Conservation (phyloP, 2,329 filamentous ascomycete species). For the Ceratocystis cacaofunesta region DNA sequence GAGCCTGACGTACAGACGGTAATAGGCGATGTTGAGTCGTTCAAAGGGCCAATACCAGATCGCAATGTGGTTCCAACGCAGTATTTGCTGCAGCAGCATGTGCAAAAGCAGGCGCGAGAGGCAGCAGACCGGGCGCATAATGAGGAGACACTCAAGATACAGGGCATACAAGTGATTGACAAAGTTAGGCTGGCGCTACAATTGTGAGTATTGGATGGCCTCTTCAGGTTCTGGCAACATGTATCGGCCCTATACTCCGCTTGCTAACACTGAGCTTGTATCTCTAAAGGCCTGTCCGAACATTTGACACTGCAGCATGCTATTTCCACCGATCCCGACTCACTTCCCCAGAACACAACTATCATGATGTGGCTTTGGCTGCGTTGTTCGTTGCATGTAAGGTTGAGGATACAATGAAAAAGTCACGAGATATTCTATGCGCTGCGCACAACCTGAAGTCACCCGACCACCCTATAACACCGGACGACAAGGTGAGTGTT, state of each 20-base stretch:
- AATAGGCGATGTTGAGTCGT: conserved; percentile 11
- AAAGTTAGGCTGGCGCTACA: conserved; percentile 64
- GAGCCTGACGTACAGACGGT: conserved; percentile 14
- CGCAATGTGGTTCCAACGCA: conserved; percentile 41
- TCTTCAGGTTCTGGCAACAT: not conserved
- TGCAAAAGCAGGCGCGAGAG: conserved; percentile 57
- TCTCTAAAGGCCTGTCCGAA: conserved; percentile 53
- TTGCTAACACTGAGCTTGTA: conserved; percentile 15
- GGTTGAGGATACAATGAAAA: conserved; percentile 95
- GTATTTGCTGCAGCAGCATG: conserved; percentile 68
- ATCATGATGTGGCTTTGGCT: conserved; percentile 72
- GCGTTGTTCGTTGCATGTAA: conserved; percentile 90
- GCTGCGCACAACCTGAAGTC: conserved; percentile 76
- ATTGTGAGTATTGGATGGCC: conserved; percentile 40
- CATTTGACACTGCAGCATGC: conserved; percentile 77
- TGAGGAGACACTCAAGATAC: conserved; percentile 66
- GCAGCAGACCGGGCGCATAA: conserved; percentile 54
- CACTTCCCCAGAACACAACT: conserved; percentile 74
- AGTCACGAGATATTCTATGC: conserved; percentile 82
- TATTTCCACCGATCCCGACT: conserved; percentile 93
- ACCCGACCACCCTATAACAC: conserved; percentile 50
- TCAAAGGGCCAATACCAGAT: conserved; percentile 32
- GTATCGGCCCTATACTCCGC: not conserved
- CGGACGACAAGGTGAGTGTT: conserved; percentile 61
- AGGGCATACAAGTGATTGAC: conserved; percentile 81